Percentiles rank a stretch among this genome's conserved stretches.
These are phyloP conservation scores for Taphrina pruni DNA, from an alignment of 1,139 yeast genomes.

Conservation along the genomic window DNA sequence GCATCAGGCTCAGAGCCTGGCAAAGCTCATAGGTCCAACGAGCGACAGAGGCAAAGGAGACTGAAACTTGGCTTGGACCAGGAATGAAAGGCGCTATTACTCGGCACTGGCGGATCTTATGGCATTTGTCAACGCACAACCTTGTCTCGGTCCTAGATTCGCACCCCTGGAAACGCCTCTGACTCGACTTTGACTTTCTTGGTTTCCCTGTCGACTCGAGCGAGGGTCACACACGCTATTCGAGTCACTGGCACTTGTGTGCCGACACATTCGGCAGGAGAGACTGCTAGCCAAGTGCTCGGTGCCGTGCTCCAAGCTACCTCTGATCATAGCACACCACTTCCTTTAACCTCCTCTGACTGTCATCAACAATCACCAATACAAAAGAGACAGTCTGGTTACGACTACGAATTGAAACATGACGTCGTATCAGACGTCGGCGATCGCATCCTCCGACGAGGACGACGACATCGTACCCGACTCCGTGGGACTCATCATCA, in stretches of 20 bases:
- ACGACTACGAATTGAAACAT: conserved; percentile 42
- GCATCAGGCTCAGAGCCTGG: no score
- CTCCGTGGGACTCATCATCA: conserved; percentile 33
- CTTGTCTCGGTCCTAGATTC: background rate
- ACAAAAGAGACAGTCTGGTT: no score
- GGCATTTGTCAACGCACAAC: background rate
- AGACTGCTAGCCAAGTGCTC: background rate
- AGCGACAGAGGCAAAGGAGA: background rate
- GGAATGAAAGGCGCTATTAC: background rate
- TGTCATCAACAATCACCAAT: no score
- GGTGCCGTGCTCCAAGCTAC: no score
- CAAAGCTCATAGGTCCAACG: no score
- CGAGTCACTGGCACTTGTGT: no score
- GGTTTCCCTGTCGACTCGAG: no score
- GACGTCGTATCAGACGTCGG: conserved; percentile 40
- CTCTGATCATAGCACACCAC: no score
- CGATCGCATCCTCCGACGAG: conserved; percentile 37
- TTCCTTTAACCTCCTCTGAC: no score
- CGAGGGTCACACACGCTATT: no score
- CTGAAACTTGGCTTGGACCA: background rate
- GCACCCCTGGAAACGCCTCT: background rate
- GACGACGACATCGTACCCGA: conserved; percentile 29
- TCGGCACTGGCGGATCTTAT: conserved; percentile 6
- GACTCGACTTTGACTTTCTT: background rate
- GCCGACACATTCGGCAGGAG: background rate